Conservation (phyloP, 305 asterid species). For the Fraxinus angustifolia region DNA sequence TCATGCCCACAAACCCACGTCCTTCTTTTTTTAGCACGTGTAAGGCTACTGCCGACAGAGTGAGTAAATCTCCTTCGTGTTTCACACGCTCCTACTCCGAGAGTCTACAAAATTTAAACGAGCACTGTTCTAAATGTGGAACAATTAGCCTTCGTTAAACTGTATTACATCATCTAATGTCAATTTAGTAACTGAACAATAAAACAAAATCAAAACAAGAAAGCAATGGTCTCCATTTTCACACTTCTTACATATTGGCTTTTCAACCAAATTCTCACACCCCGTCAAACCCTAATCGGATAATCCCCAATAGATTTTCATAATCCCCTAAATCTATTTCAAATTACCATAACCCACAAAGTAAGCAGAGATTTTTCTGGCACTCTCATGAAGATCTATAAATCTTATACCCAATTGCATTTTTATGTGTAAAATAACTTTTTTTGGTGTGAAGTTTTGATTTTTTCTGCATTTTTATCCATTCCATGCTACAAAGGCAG, state of each 20-base stretch:
- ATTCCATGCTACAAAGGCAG: constrained; percentile 18
- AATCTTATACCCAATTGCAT: constrained; percentile 5
- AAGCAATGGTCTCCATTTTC: constrained; percentile 19
- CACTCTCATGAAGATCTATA: constrained; percentile 10
- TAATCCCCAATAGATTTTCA: constrained; percentile 1
- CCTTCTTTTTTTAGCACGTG: neutral
- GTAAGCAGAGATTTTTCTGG: neutral
- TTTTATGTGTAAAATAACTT: neutral
- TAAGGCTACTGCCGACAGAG: neutral
- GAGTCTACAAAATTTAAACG: constrained; percentile 2
- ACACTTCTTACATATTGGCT: constrained; percentile 4
- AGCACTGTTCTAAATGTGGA: neutral
- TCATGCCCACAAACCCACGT: neutral
- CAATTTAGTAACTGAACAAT: neutral
- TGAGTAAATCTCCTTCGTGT: constrained; percentile 1
- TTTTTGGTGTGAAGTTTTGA: neutral
- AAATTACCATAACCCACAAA: constrained; percentile 9
- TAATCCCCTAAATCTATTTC: neutral
- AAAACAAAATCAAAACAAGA: neutral
- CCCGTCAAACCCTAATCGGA: constrained; percentile 37
- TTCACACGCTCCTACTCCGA: neutral
- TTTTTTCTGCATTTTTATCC: neutral
- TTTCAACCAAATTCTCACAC: constrained; percentile 30
- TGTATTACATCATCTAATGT: neutral
- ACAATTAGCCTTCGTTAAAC: neutral